Percentiles rank a stretch among this genome's conserved stretches.
These are phyloP conservation scores for Linnemannia elongata DNA, from an alignment of 192 early-diverging fungal species.

Conservation along the genomic window DNA sequence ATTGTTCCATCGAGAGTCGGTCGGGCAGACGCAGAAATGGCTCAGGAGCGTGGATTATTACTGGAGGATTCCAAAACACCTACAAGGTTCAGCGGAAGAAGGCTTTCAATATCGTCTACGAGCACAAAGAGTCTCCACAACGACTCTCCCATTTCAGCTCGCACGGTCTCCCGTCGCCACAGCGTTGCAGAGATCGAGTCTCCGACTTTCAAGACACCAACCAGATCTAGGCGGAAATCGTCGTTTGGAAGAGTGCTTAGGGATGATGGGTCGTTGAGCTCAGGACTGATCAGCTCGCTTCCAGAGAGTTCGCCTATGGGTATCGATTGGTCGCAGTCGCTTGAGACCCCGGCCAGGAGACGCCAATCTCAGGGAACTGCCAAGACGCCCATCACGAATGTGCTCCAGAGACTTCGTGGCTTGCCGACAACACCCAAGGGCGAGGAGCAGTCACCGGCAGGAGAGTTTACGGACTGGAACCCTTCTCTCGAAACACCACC, in stretches of 20 bases:
- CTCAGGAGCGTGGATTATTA: neutral
- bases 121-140: conserved; percentile 16
- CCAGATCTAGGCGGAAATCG: neutral
- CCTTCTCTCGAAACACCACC: conserved; percentile 43
- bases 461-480: conserved; percentile 23
- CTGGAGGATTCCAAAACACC: conserved; percentile 1
- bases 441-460: neutral
- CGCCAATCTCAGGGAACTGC: neutral
- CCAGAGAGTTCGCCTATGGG: conserved; percentile 2
- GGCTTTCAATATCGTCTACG: conserved; percentile 17
- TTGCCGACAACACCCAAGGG: neutral
- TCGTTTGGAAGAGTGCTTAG: neutral
- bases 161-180: neutral
- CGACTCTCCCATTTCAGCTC: neutral
- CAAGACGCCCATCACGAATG: neutral
- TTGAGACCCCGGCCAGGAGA: conserved; percentile 31
- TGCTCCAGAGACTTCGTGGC: conserved; percentile 26
- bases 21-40: neutral
- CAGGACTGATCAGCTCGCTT: neutral
- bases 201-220: conserved; percentile 1
- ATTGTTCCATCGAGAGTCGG: neutral
- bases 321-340: conserved; percentile 38
- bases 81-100: neutral
- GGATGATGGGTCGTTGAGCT: neutral
- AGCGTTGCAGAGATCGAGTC: conserved; percentile 13